Percentiles rank a stretch among this genome's conserved stretches.
These are phyloP conservation scores for Boletus sp. DNA, from an alignment of 1,284 basidiomycete species.

Conservation along the genomic window DNA sequence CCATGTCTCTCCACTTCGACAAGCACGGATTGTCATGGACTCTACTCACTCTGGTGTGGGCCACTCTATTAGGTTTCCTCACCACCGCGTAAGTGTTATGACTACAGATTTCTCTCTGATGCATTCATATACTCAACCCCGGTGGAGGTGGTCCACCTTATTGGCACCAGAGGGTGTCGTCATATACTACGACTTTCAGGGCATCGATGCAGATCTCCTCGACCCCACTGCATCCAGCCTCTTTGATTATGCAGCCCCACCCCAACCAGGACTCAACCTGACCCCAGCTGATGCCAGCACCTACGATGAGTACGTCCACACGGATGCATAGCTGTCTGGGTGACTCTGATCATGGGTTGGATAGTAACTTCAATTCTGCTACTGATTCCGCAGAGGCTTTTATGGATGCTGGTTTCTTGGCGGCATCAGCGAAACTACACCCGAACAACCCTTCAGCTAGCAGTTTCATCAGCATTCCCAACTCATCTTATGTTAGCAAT, in stretches of 20 bases:
- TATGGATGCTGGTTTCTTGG: background rate
- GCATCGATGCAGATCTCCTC: background rate
- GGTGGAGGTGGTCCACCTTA: slow-evolving; percentile 1
- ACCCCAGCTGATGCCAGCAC: background rate
- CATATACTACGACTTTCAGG: background rate
- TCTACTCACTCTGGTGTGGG: background rate
- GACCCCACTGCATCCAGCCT: background rate
- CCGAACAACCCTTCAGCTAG: background rate
- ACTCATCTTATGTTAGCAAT: background rate
- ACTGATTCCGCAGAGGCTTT: background rate
- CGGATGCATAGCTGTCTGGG: background rate
- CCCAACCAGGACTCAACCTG: background rate
- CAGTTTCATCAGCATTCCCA: background rate
- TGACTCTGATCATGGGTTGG: no score
- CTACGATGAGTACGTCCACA: background rate
- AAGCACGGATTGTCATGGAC: background rate
- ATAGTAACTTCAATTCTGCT: no score
- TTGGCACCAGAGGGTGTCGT: background rate
- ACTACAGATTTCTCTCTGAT: no score
- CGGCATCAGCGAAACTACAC: background rate
- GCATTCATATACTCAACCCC: background rate
- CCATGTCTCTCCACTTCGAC: background rate
- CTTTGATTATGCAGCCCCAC: background rate
- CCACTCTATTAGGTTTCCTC: background rate
- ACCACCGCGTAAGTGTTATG: background rate